Evolutionary conservation across 768 basidiomycete genomes (phyloP).

Genomic region (Fomitopsis pulvina): DNA sequence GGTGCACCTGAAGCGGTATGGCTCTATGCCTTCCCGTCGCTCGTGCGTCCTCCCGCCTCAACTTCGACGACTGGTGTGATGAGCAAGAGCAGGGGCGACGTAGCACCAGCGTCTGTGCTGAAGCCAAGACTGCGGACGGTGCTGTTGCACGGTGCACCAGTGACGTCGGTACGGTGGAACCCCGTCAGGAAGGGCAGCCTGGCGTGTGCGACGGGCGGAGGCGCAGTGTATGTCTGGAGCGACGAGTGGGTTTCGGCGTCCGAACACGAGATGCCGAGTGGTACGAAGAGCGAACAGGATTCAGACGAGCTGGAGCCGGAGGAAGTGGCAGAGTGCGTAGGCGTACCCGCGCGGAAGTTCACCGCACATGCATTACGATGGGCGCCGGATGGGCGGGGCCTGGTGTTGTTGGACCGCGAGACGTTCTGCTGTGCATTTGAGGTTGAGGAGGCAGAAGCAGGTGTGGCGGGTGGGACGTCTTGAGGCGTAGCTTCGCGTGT

Average conservation of each 20-base stretch:
- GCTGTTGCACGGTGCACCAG: conserved; percentile 55
- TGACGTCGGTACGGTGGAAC: conserved; percentile 74
- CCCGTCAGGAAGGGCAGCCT: conserved; percentile 62
- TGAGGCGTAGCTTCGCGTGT: too few species aligned
- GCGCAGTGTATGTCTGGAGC: conserved; percentile 73
- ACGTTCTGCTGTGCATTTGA: conserved; percentile 86
- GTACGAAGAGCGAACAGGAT: conserved; percentile 11
- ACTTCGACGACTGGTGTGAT: neutral
- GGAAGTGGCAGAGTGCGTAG: conserved; percentile 88
- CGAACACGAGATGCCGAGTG: neutral
- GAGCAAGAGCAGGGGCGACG: neutral
- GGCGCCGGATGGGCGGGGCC: conserved; percentile 83
- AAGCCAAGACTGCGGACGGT: conserved; percentile 59
- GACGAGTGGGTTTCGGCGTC: conserved; percentile 67
- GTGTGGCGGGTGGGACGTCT: neutral
- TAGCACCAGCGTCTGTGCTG: conserved; percentile 27
- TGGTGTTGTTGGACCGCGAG: conserved; percentile 69
- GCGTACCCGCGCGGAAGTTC: conserved; percentile 80
- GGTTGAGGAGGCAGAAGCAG: conserved; percentile 32
- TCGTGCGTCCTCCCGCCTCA: neutral
- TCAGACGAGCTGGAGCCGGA: conserved; percentile 41
- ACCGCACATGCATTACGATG: conserved; percentile 64
- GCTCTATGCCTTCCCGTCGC: conserved; percentile 11
- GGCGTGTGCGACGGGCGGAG: conserved; percentile 57
- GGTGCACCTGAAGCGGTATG: conserved; percentile 12